Evolutionary conservation across 305 asterid genomes (phyloP).

Genomic region (Fraxinus ornus): DNA sequence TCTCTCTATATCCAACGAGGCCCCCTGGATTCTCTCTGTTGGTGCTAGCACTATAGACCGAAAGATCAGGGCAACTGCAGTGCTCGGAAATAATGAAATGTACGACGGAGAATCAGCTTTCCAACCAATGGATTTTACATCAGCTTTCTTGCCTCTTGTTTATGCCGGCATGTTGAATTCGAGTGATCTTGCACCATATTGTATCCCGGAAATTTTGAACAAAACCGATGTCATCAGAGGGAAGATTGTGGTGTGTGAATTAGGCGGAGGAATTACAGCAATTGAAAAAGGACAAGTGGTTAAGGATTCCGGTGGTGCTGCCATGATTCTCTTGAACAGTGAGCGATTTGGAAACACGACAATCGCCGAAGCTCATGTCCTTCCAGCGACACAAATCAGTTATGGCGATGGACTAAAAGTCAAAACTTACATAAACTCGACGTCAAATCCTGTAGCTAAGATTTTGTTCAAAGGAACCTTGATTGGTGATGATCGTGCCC

Average conservation of each 20-base stretch:
- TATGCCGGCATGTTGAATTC: background rate
- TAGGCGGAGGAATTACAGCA: background rate
- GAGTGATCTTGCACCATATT: background rate
- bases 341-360: constrained; percentile 13
- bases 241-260: constrained; percentile 40
- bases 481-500: constrained; percentile 37
- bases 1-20: constrained; percentile 18
- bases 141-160: constrained; percentile 15
- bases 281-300: constrained; percentile 35
- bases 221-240: constrained; percentile 28
- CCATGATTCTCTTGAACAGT: constrained; percentile 46
- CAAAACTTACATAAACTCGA: constrained; percentile 36
- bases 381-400: constrained; percentile 37
- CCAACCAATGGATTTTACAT: constrained; percentile 2
- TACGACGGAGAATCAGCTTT: constrained; percentile 27
- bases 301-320: constrained; percentile 49
- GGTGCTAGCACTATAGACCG: constrained; percentile 41
- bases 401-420: constrained; percentile 32
- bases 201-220: constrained; percentile 28
- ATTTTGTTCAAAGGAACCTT: constrained; percentile 38
- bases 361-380: constrained; percentile 21
- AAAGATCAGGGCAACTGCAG: constrained; percentile 17
- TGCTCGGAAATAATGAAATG: constrained; percentile 23
- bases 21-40: constrained; percentile 40
- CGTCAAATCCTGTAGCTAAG: constrained; percentile 28